phyloP scores from a whole-genome alignment of 2,329 filamentous ascomycete genomes.

The Colletotrichum sojae region DNA sequence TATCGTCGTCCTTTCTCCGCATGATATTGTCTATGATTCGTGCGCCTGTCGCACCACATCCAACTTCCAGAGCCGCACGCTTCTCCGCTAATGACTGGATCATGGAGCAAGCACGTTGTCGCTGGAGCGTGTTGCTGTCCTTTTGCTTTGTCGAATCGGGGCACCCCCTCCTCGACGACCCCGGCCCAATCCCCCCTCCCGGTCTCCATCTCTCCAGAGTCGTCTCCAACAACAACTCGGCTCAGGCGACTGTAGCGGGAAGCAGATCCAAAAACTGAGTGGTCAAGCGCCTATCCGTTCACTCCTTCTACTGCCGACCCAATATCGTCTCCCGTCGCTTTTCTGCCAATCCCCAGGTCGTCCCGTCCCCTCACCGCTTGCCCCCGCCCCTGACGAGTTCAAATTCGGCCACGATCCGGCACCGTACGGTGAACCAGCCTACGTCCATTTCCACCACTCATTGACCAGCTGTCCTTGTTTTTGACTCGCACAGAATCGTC shows the following conservation, averaged over 20 bases:
- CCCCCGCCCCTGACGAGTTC: slow-evolving; percentile 38
- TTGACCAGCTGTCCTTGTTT: slow-evolving; percentile 20
- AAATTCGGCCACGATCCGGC: slow-evolving; percentile 38
- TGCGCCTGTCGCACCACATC: slow-evolving; percentile 30
- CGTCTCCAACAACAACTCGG: slow-evolving; percentile 3
- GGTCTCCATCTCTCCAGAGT: not conserved
- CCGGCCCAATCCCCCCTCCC: not conserved
- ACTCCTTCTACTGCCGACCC: slow-evolving; percentile 29
- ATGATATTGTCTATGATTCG: slow-evolving; percentile 35
- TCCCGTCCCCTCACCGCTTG: slow-evolving; percentile 34
- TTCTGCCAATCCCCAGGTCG: slow-evolving; percentile 28
- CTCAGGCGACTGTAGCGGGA: slow-evolving; percentile 16
- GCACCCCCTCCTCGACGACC: slow-evolving; percentile 10
- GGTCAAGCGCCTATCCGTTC: slow-evolving; percentile 9
- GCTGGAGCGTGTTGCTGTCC: too few relatives aligned
- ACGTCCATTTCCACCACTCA: slow-evolving; percentile 39
- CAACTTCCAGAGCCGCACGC: slow-evolving; percentile 26
- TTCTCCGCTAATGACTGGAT: not conserved
- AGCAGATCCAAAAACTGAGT: slow-evolving; percentile 23
- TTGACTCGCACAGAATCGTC: slow-evolving; percentile 12
- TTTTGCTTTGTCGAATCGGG: not conserved
- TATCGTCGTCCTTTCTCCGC: slow-evolving; percentile 32
- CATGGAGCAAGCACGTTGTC: not conserved
- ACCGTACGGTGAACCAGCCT: slow-evolving; percentile 8
- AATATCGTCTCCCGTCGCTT: slow-evolving; percentile 18